Evolutionary conservation across 257 asterid species (phyloP).

Genomic region (Solanum okadae): DNA sequence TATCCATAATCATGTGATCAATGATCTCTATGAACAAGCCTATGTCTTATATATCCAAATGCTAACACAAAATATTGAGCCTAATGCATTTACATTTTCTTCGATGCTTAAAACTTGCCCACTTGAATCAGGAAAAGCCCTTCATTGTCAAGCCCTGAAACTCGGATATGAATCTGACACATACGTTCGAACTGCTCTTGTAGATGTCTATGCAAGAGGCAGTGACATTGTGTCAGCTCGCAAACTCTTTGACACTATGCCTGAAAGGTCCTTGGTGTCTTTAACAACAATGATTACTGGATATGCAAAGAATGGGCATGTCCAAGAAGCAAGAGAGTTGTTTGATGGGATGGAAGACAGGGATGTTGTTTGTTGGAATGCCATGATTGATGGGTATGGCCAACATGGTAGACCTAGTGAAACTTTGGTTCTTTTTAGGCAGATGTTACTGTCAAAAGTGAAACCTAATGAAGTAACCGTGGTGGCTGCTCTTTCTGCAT

Average conservation of each 20-base stretch:
- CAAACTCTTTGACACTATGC: slow-evolving; percentile 21
- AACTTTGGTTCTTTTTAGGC: slow-evolving; percentile 16
- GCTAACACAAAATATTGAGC: slow-evolving; percentile 3
- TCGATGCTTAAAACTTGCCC: slow-evolving; percentile 11
- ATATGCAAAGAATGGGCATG: slow-evolving; percentile 17
- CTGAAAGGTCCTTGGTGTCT: slow-evolving; percentile 16
- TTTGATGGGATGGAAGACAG: slow-evolving; percentile 17
- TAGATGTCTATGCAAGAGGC: slow-evolving; percentile 18
- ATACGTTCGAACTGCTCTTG: slow-evolving; percentile 18
- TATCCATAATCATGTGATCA: slow-evolving; percentile 16
- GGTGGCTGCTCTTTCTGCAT: slow-evolving; percentile 17
- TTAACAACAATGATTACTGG: slow-evolving; percentile 25
- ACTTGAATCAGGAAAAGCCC: slow-evolving; percentile 3
- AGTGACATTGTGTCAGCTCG: slow-evolving; percentile 13
- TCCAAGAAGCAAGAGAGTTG: slow-evolving; percentile 17
- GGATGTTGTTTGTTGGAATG: slow-evolving; percentile 27
- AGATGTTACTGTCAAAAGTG: slow-evolving; percentile 10
- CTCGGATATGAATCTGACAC: slow-evolving; percentile 12
- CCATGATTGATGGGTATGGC: slow-evolving; percentile 26
- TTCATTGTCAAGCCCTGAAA: slow-evolving; percentile 21
- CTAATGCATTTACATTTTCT: slow-evolving; percentile 20
- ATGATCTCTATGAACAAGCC: slow-evolving; percentile 11
- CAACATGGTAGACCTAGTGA: slow-evolving; percentile 20
- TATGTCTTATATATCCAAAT: slow-evolving; percentile 6
- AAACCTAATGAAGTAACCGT: slow-evolving; percentile 22